A percentile compares a stretch with the other conserved stretches of the same genome.
Evolutionary conservation across 164 flowering plant genomes (phyloP).

Genomic region (Liquidambar formosana): DNA sequence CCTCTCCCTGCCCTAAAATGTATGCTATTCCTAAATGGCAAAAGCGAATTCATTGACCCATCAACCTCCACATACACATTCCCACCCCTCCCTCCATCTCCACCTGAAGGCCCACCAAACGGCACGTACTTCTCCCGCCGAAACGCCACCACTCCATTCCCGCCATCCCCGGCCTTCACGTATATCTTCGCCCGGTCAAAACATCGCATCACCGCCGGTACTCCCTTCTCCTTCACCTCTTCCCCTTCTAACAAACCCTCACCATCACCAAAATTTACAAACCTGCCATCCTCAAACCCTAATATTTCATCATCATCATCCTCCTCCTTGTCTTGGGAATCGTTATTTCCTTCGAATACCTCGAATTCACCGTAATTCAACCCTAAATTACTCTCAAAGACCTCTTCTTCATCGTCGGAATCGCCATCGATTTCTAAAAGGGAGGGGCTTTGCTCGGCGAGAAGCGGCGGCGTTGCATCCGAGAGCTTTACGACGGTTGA

Average conservation of each 20-base stretch:
- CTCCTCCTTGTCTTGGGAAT: conserved; percentile 14
- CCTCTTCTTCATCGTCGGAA: conserved; percentile 18
- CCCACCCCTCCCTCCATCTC: conserved; percentile 96
- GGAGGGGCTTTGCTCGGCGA: neutral
- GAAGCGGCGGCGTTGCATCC: conserved; percentile 4
- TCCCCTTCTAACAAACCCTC: conserved; percentile 19
- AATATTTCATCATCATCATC: conserved; percentile 1
- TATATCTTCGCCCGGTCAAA: conserved; percentile 84
- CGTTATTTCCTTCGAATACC: conserved; percentile 28
- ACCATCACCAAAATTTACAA: neutral
- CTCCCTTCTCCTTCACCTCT: conserved; percentile 83
- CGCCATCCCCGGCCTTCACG: conserved; percentile 90
- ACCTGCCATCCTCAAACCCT: conserved; percentile 12
- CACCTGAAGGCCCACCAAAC: conserved; percentile 94
- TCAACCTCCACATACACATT: conserved; percentile 88
- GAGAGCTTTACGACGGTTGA: conserved; percentile 29
- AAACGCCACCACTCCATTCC: conserved; percentile 95
- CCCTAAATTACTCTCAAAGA: conserved; percentile 22
- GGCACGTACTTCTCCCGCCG: conserved; percentile 93
- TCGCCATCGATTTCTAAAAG: conserved; percentile 16
- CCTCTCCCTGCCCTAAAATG: conserved; percentile 96
- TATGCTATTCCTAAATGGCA: conserved; percentile 75
- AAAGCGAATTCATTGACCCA: conserved; percentile 81
- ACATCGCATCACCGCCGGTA: conserved; percentile 97
- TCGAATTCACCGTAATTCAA: conserved; percentile 29